phyloP scores from a whole-genome alignment of 2,329 filamentous ascomycete genomes.

The Ophiostoma montium region DNA sequence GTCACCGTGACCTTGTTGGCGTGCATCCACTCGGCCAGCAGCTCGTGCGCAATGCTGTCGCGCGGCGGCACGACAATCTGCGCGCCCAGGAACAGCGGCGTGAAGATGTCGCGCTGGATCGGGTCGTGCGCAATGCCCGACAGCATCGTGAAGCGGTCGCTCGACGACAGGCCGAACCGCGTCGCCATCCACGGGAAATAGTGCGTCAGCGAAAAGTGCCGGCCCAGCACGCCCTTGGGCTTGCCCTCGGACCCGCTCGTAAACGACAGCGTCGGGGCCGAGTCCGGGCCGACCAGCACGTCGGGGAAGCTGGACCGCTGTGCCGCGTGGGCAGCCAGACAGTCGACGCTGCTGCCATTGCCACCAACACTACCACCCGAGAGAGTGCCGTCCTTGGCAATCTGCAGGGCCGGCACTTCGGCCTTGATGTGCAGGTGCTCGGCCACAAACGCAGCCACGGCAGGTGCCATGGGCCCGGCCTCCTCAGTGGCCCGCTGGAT shows the following conservation, averaged over 20 bases:
- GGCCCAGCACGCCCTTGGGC: conserved; percentile 76
- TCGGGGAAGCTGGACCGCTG: conserved; percentile 37
- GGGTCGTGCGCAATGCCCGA: conserved; percentile 72
- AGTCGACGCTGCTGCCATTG: conserved; percentile 56
- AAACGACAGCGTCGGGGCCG: conserved; percentile 60
- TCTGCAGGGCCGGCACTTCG: conserved; percentile 56
- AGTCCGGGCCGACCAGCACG: conserved; percentile 76
- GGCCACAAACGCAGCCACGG: conserved; percentile 53
- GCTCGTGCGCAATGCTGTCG: conserved; percentile 79
- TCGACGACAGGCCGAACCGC: conserved; percentile 57
- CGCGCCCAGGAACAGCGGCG: conserved; percentile 73
- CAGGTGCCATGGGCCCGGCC: conserved; percentile 33
- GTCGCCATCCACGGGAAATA: conserved; percentile 94
- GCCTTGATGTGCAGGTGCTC: conserved; percentile 58
- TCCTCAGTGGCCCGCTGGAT: conserved; percentile 61
- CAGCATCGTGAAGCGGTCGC: conserved; percentile 69
- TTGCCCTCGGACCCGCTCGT: conserved; percentile 63
- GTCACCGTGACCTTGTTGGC: conserved; percentile 62
- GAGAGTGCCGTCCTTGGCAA: conserved; percentile 58
- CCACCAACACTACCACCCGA: conserved; percentile 54
- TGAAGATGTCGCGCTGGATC: conserved; percentile 61
- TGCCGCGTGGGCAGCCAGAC: conserved; percentile 34
- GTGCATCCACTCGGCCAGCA: conserved; percentile 76
- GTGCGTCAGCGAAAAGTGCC: conserved; percentile 72
- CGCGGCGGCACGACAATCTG: conserved; percentile 63